These are phyloP conservation scores for Cystobasidiaceae sp. DNA, from an alignment of 1,284 basidiomycete species.

Conservation along the genomic window DNA sequence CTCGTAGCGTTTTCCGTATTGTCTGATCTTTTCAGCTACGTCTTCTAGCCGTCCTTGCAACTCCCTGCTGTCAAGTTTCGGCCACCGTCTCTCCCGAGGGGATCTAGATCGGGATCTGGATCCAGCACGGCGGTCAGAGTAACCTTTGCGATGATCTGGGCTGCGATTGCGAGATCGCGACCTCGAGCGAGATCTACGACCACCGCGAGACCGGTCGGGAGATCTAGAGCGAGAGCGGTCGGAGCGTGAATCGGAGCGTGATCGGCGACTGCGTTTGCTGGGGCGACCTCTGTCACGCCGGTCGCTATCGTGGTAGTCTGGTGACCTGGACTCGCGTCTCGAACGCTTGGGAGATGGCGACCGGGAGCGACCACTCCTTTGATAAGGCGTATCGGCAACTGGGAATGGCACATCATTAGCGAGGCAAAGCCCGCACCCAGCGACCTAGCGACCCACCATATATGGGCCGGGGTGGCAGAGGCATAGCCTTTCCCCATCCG, in stretches of 20 bases:
- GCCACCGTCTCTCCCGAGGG: slow-evolving; percentile 45
- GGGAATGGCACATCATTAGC: slow-evolving; percentile 27
- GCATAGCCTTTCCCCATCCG: slow-evolving; percentile 93
- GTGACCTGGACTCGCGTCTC: neutral
- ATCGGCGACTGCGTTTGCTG: slow-evolving; percentile 8
- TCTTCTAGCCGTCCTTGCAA: slow-evolving; percentile 71
- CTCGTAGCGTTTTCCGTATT: slow-evolving; percentile 74
- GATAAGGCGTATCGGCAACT: slow-evolving; percentile 29
- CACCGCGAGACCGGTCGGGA: too few species aligned
- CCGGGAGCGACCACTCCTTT: slow-evolving; percentile 35
- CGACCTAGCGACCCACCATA: too few species aligned
- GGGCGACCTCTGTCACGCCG: neutral
- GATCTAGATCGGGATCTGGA: slow-evolving; percentile 41
- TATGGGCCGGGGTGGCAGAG: slow-evolving; percentile 68
- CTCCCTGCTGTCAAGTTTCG: slow-evolving; percentile 63
- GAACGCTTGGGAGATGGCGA: slow-evolving; percentile 38
- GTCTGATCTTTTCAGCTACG: slow-evolving; percentile 75
- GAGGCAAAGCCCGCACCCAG: too few species aligned
- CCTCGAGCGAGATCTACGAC: neutral
- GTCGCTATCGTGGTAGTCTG: neutral
- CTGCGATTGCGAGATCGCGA: too few species aligned
- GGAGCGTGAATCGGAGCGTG: too few species aligned
- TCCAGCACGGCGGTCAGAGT: slow-evolving; percentile 8
- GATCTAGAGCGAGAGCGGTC: too few species aligned
- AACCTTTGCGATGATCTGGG: neutral